Evolutionary conservation across 108 stramenopile species (phyloP).

Genomic region (Cyclotella distinguenda): DNA sequence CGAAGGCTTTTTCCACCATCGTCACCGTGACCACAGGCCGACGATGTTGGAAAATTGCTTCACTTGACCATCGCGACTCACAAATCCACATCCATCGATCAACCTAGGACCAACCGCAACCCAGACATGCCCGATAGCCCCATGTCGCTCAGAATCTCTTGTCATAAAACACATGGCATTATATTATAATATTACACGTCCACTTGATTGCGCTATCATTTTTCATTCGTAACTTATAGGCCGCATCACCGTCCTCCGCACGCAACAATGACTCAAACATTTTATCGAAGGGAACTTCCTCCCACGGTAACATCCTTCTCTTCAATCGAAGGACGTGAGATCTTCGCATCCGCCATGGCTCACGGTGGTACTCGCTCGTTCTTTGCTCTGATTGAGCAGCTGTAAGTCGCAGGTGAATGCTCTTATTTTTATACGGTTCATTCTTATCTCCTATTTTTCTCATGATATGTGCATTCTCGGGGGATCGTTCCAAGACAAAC

Average conservation of each 20-base stretch:
- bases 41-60: too few relatives aligned
- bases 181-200: too few relatives aligned
- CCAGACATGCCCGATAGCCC: too few relatives aligned
- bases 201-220: background rate
- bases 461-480: slow-evolving; percentile 1
- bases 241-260: background rate
- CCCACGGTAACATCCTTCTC: slow-evolving; percentile 66
- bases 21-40: background rate
- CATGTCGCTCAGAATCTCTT: too few relatives aligned
- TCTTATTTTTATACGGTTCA: background rate
- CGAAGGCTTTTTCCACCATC: background rate
- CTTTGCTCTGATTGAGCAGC: slow-evolving; percentile 74
- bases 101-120: too few relatives aligned
- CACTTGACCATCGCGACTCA: too few relatives aligned
- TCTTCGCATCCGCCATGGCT: slow-evolving; percentile 51
- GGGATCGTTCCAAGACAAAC: slow-evolving; percentile 41
- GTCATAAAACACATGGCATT: too few relatives aligned
- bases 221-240: background rate
- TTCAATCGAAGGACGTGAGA: slow-evolving; percentile 49
- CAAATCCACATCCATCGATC: too few relatives aligned
- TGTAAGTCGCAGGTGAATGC: slow-evolving; percentile 44
- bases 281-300: slow-evolving; percentile 63
- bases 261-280: slow-evolving; percentile 27
- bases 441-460: background rate
- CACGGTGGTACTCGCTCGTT: slow-evolving; percentile 48